Evolutionary conservation across 306 rosid genomes (phyloP).

Genomic region (Adenanthera pavonina): DNA sequence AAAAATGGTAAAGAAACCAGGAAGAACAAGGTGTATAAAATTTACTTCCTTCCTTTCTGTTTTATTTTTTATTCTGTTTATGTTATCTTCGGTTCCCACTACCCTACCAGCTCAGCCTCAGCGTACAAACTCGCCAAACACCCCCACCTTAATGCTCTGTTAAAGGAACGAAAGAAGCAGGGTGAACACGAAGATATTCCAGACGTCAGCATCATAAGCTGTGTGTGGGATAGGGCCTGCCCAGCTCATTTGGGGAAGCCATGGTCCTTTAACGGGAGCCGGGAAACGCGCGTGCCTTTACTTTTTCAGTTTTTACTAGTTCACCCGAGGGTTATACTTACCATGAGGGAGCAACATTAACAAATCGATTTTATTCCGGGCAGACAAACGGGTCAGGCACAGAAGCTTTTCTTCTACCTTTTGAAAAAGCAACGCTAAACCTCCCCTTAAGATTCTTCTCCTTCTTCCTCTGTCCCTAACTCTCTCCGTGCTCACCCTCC

Average conservation of each 20-base stretch:
- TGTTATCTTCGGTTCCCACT: background rate
- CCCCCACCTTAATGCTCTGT: background rate
- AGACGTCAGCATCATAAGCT: background rate
- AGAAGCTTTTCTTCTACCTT: conserved; percentile 45
- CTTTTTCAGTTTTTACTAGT: conserved; percentile 30
- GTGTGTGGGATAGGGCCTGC: background rate
- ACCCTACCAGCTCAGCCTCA: background rate
- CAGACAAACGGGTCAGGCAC: conserved; percentile 68
- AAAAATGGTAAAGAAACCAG: too few species aligned
- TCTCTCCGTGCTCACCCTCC: background rate
- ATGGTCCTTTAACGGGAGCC: conserved; percentile 13
- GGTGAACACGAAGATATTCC: background rate
- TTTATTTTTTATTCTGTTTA: background rate
- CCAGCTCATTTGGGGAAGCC: background rate
- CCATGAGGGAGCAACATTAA: conserved; percentile 33
- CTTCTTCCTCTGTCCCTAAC: background rate
- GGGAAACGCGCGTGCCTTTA: conserved; percentile 60
- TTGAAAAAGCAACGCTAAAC: conserved; percentile 58
- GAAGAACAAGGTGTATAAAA: background rate
- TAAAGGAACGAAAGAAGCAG: background rate
- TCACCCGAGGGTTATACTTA: background rate
- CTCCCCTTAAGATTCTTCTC: conserved; percentile 56
- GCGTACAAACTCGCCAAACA: background rate
- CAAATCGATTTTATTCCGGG: conserved; percentile 47
- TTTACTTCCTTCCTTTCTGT: background rate